Evolutionary conservation across 495 filamentous ascomycete species (phyloP), one percentile per base, ranked within the genome.

Genomic region (Trichoderma reesei): DNA sequence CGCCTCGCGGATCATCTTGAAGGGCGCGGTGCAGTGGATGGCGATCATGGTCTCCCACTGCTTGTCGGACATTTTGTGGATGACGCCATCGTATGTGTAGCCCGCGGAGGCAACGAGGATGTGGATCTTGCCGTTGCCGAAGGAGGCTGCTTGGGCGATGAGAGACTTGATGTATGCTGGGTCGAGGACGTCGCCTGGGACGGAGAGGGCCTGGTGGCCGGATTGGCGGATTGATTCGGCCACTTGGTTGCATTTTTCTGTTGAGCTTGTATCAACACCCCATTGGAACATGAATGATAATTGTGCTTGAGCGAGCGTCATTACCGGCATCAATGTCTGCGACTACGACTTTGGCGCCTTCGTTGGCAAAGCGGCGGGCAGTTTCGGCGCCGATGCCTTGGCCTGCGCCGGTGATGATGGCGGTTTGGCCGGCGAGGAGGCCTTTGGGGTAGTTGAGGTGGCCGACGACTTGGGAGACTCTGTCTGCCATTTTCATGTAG

Each of bases 31-130:
- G 69, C 82, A 85, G 80, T 95, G 91, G 26, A 94, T 78, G 37
- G 86, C 83, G 11, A 93, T 73, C 70, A 95, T 96, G 62, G 88
- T 91, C 59, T 91, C 85, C 90, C 88, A 95, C 83, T 94, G 90
- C 72, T 91, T 91, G 77, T 94, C 89, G 16, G 88, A 91, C 79
- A 89, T 93, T 85, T 92, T 93, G 77, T 94, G 90, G 68, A 95
- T 91, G 31, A 95, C 90, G 4, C 86, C 91, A 71, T 96, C 91
- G 89, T 90, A 96, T 0, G 91, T 95, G 73, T 88, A 81, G 64
- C 90, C 90, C 1, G 91, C 91, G 76, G 93, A 94, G 72, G 94
- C 94, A 42, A 95, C 88, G 64, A 93, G 85, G 63, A 91, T 86
- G 74, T 96, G 88, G 64, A 96, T 90, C 79, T 94, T 94, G 65